Base-by-base conservation (phyloP, 768 basidiomycete species). In the Trametes cubensis region DNA sequence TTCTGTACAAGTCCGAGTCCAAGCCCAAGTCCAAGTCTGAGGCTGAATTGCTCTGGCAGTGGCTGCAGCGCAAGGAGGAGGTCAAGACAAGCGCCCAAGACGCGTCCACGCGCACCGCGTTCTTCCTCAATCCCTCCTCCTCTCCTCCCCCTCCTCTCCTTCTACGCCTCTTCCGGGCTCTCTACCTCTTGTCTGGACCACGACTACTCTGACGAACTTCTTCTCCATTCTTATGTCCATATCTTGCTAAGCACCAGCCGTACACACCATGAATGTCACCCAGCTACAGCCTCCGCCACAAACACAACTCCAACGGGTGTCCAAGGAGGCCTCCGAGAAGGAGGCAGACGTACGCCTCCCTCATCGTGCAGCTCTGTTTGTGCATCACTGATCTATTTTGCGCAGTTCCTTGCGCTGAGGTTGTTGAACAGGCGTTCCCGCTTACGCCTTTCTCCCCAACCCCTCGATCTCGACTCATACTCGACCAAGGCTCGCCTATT, bases 371-470 rank as follows among this genome's bases (percentile, higher is more conserved):
- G 10, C 14, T 14, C 23, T 20, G 0, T 14, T 20, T 20, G 0
- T 26, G 21, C 11, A 51, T 18, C 25, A 17, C 45, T 58, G 21
- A 49, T 15, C 4, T 58, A n/a, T 25, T 20, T 34, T 38, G 4
- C 34, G 11, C 47, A 71, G 70, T 73, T 74, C 47, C 65, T 74
- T 11, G 69, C 67, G 21, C 62, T 73, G 14, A 69, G 69, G 18
- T 73, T 79, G 11, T 60, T 84, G 23, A 82, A 83, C 67, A 92
- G 89, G 70, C 83, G 85, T 52, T 75, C 83, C 39, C 87, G 91
- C 64, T 77, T 89, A 45, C 78, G 80, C 51, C 71, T 93, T 8
- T 92, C 90, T 15, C 74, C 80, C 1, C 68, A 80, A 18, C 75
- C 80, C 0, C 72, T 87, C 28, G 75, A 79, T 64, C 74, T 81